These are phyloP conservation scores for Exophiala sp. DNA, from an alignment of 2,329 filamentous ascomycete species.

Conservation along the genomic window DNA sequence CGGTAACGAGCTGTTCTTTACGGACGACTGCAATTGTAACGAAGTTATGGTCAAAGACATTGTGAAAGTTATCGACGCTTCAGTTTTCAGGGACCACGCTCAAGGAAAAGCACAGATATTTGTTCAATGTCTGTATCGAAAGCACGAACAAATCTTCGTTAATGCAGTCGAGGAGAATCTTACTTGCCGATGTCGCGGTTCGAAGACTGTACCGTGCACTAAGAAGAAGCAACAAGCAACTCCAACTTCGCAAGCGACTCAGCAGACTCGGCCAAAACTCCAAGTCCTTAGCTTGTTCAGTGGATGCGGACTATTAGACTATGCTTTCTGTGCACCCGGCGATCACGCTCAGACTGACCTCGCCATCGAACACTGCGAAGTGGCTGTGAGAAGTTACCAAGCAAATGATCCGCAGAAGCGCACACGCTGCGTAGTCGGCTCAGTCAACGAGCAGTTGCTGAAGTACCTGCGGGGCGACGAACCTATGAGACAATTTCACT, in stretches of 20 bases:
- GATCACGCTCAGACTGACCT: constrained; percentile 62
- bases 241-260: too few species aligned
- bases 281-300: constrained; percentile 70
- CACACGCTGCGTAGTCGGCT: constrained; percentile 60
- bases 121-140: constrained; percentile 66
- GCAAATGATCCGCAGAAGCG: constrained; percentile 56
- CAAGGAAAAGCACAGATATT: constrained; percentile 55
- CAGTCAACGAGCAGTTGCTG: constrained; percentile 65
- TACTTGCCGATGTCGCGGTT: constrained; percentile 26
- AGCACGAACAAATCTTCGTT: constrained; percentile 59
- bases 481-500: constrained; percentile 60
- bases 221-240: constrained; percentile 11
- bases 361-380: constrained; percentile 63
- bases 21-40: constrained; percentile 69
- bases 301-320: constrained; percentile 72
- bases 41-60: constrained; percentile 56
- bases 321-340: constrained; percentile 60
- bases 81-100: constrained; percentile 52
- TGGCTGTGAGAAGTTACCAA: constrained; percentile 69
- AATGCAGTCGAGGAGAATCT: constrained; percentile 31
- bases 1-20: constrained; percentile 71
- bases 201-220: constrained; percentile 34
- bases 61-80: constrained; percentile 55
- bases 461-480: constrained; percentile 56
- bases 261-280: constrained; percentile 39